These are phyloP conservation scores for Brassica cretica DNA, from an alignment of 345 rosid species.

Conservation along the genomic window DNA sequence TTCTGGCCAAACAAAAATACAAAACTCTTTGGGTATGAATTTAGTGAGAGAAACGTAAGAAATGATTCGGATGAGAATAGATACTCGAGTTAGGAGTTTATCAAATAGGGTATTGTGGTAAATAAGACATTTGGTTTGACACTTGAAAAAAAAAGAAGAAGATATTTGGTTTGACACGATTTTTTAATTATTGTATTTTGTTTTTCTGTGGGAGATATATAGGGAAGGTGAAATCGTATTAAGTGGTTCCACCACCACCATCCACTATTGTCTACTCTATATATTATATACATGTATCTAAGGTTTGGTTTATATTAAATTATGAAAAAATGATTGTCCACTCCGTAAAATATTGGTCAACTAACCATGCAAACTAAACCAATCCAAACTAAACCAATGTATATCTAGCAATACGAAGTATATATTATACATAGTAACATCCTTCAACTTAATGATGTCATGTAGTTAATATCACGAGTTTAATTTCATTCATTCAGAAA, in stretches of 20 bases:
- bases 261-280: slow-evolving; percentile 45
- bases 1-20: background rate
- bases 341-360: too few species aligned
- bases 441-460: too few species aligned
- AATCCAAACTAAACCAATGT: too few species aligned
- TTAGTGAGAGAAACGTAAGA: slow-evolving; percentile 28
- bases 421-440: too few species aligned
- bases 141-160: background rate
- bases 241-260: slow-evolving; percentile 48
- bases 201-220: slow-evolving; percentile 33
- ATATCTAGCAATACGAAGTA: too few species aligned
- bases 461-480: too few species aligned
- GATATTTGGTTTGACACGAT: slow-evolving; percentile 21
- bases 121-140: slow-evolving; percentile 22
- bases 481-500: too few species aligned
- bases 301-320: slow-evolving; percentile 18
- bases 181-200: background rate
- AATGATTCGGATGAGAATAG: background rate
- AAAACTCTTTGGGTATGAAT: background rate
- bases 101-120: slow-evolving; percentile 26
- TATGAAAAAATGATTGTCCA: too few species aligned
- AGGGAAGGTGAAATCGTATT: slow-evolving; percentile 43
- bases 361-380: too few species aligned
- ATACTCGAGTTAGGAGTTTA: slow-evolving; percentile 15
- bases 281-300: slow-evolving; percentile 30